Percentiles rank a stretch among this genome's conserved stretches.
Conservation (phyloP, 1,284 basidiomycete genomes). For the Vanrija pseudolonga region DNA sequence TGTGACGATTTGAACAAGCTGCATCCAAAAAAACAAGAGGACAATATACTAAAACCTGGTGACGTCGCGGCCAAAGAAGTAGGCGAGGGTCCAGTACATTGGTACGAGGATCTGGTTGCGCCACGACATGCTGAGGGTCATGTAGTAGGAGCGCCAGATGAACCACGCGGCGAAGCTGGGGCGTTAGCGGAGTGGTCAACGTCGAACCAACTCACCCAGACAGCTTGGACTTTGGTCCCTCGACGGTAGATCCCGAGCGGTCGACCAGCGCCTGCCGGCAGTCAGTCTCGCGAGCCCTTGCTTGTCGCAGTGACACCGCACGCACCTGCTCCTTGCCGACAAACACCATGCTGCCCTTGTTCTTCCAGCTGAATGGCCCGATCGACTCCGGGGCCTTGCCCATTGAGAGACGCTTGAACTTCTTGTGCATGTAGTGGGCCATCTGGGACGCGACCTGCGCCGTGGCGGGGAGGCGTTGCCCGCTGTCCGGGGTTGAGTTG, state of each 20-base stretch:
- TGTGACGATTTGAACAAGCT: too few species aligned
- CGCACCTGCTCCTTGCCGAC: slow-evolving; percentile 64
- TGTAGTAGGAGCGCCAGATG: slow-evolving; percentile 51
- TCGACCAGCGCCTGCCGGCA: slow-evolving; percentile 79
- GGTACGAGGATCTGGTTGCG: slow-evolving; percentile 73
- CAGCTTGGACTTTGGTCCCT: slow-evolving; percentile 61
- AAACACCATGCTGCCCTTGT: slow-evolving; percentile 73
- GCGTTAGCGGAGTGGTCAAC: not conserved
- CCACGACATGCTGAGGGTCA: slow-evolving; percentile 66
- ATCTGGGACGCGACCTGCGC: slow-evolving; percentile 82
- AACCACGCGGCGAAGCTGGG: slow-evolving; percentile 26
- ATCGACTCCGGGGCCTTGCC: slow-evolving; percentile 47
- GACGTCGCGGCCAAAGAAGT: slow-evolving; percentile 76
- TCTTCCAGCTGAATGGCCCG: slow-evolving; percentile 62
- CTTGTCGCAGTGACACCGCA: not conserved
- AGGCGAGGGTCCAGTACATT: slow-evolving; percentile 54
- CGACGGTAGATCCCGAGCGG: slow-evolving; percentile 57
- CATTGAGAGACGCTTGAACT: slow-evolving; percentile 61
- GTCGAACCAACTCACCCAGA: slow-evolving; percentile 51
- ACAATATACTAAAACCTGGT: slow-evolving; percentile 60
- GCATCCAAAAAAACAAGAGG: not conserved
- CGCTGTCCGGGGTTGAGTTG: slow-evolving; percentile 60
- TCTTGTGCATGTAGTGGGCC: slow-evolving; percentile 66
- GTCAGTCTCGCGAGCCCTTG: too few species aligned
- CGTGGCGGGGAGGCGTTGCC: slow-evolving; percentile 69